Conservation (phyloP, 108 stramenopile genomes). For the Tribonema minus region DNA sequence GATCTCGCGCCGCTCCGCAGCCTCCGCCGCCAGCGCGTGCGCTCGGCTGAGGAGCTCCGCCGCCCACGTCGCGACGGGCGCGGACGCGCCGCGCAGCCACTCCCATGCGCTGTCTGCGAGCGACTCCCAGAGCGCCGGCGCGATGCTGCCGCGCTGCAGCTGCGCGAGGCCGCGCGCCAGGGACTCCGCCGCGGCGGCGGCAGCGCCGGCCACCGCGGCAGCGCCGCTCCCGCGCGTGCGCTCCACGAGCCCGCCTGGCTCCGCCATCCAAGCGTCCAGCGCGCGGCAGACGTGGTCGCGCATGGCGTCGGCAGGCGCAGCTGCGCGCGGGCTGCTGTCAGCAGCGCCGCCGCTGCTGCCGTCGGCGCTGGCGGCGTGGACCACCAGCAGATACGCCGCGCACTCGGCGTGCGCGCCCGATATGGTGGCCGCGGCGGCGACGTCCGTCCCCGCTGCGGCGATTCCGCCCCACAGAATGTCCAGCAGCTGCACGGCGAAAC, state of each 20-base stretch:
- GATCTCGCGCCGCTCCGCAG: background rate
- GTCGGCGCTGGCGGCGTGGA: no score
- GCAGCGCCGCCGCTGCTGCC: no score
- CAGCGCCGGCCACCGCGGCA: background rate
- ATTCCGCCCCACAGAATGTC: constrained; percentile 11
- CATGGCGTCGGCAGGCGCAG: background rate
- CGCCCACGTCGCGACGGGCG: background rate
- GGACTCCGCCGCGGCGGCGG: background rate
- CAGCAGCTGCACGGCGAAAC: background rate
- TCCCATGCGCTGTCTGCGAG: no score
- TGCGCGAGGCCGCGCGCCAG: no score
- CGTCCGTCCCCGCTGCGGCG: background rate
- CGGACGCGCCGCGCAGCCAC: no score
- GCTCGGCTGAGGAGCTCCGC: background rate
- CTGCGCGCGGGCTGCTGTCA: background rate
- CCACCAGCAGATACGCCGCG: constrained; percentile 3
- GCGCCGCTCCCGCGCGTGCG: background rate
- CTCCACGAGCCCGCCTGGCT: background rate
- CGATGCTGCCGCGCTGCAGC: no score
- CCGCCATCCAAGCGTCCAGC: no score
- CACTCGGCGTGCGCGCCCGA: constrained; percentile 11
- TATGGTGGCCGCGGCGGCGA: background rate
- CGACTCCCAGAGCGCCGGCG: no score
- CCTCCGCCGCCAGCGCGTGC: background rate
- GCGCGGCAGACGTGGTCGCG: background rate